Evolutionary conservation across 1,139 yeast genomes (phyloP).

Genomic region (Pneumocystis carinii): DNA sequence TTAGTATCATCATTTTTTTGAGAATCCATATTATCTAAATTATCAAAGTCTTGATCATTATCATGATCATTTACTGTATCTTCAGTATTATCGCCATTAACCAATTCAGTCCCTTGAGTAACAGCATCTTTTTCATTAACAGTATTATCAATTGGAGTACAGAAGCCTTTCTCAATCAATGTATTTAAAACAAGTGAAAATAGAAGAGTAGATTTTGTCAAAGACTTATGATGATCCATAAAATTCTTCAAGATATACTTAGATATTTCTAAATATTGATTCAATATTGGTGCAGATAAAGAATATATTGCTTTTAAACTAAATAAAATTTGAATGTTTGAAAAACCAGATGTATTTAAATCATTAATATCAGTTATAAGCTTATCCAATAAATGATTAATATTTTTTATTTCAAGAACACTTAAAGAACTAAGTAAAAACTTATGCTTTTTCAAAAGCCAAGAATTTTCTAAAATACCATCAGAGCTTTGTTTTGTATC

Average conservation of each 20-base stretch:
- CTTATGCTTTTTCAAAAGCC: not conserved
- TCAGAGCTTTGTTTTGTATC: not conserved
- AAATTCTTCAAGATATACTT: conserved; percentile 13
- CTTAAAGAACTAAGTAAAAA: not conserved
- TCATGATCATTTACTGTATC: conserved; percentile 95
- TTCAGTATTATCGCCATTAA: conserved; percentile 87
- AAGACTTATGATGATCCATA: conserved; percentile 4
- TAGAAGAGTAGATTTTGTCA: conserved; percentile 5
- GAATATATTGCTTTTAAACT: conserved; percentile 17
- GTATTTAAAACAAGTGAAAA: conserved; percentile 4
- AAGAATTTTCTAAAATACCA: not conserved
- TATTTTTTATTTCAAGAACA: not conserved
- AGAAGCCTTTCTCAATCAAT: conserved; percentile 74
- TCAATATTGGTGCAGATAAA: conserved; percentile 26
- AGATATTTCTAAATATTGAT: conserved; percentile 20
- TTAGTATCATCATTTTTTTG: conserved; percentile 39
- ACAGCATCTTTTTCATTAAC: conserved; percentile 42
- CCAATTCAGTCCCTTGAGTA: conserved; percentile 24
- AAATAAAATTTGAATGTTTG: not conserved
- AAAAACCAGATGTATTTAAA: not conserved
- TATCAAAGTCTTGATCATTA: conserved; percentile 78
- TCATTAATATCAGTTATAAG: not conserved
- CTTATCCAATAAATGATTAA: not conserved
- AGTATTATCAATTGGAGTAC: conserved; percentile 53
- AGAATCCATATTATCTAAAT: conserved; percentile 64